Conservation (phyloP, 2,329 filamentous ascomycete species). For the Juglanconis juglandina region DNA sequence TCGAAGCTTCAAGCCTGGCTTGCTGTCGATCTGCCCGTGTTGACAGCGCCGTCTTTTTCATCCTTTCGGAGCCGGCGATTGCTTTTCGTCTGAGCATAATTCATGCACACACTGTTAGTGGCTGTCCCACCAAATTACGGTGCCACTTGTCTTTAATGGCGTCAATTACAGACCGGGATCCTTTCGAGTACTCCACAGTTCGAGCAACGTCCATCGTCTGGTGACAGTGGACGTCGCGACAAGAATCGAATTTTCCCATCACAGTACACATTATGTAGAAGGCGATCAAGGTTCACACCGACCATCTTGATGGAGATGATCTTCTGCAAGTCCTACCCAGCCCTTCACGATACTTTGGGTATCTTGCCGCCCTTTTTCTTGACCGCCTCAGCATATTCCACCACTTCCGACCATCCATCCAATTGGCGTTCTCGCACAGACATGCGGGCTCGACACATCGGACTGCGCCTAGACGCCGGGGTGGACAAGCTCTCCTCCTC, state of each 20-base stretch:
- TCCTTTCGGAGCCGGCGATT: conserved; percentile 12
- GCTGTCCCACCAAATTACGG: conserved; percentile 21
- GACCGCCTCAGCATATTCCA: conserved; percentile 8
- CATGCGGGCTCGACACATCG: conserved; percentile 1
- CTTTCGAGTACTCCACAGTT: conserved; percentile 1
- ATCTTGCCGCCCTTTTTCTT: background rate
- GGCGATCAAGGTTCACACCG: conserved; percentile 14
- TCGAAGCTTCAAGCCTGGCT: background rate
- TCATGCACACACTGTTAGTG: conserved; percentile 22
- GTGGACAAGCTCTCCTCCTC: background rate
- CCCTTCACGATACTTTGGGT: background rate
- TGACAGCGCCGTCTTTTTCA: conserved; percentile 2
- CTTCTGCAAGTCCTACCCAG: background rate
- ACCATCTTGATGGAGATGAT: background rate
- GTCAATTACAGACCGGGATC: conserved; percentile 15
- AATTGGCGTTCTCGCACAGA: conserved; percentile 13
- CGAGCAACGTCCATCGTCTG: conserved; percentile 4
- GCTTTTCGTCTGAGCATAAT: conserved; percentile 13
- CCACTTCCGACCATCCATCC: background rate
- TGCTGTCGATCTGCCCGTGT: background rate
- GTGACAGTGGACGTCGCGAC: conserved; percentile 5
- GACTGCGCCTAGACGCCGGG: background rate
- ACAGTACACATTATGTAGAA: too few species aligned
- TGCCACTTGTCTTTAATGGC: conserved; percentile 20
- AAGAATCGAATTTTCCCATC: conserved; percentile 3